Evolutionary conservation across 495 filamentous ascomycete species (phyloP).

Genomic region (Talaromyces thailandensis): DNA sequence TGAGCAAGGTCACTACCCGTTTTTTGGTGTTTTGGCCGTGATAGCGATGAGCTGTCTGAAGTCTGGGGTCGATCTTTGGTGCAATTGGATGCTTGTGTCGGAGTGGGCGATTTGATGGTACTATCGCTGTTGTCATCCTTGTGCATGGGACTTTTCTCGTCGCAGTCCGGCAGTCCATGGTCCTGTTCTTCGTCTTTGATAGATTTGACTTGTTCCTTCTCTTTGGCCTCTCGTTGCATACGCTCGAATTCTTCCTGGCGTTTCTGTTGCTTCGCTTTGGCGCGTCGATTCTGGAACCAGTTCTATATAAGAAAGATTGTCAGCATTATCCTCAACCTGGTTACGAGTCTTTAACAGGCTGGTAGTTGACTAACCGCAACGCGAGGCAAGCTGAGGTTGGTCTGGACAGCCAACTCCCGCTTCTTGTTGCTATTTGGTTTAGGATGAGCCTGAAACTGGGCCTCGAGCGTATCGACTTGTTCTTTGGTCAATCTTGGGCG

Average conservation of each 20-base stretch:
- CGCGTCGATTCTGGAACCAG: conserved; percentile 86
- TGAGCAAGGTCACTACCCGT: conserved; percentile 33
- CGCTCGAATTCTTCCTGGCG: conserved; percentile 57
- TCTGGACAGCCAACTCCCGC: conserved; percentile 61
- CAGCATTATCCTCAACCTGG: background rate
- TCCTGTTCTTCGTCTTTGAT: conserved; percentile 8
- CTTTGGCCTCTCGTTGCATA: conserved; percentile 46
- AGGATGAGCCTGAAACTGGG: conserved; percentile 63
- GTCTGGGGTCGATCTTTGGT: conserved; percentile 18
- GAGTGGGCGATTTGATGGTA: conserved; percentile 19
- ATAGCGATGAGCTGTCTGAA: conserved; percentile 9
- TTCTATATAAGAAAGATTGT: conserved; percentile 43
- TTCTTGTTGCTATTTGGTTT: conserved; percentile 73
- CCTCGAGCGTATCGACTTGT: conserved; percentile 68
- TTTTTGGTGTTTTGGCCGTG: conserved; percentile 28
- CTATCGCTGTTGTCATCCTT: conserved; percentile 13
- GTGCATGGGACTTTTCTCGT: conserved; percentile 17
- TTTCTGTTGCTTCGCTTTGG: conserved; percentile 71
- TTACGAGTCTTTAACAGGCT: background rate
- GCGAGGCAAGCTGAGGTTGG: conserved; percentile 62
- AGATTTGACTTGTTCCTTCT: conserved; percentile 23
- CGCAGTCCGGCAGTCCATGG: conserved; percentile 23
- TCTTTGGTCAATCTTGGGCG: conserved; percentile 70
- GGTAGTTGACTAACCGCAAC: conserved; percentile 56
- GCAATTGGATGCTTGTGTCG: conserved; percentile 20